Evolutionary conservation across 768 basidiomycete species (phyloP), one percentile per base, ranked within the genome.

Genomic region (Podaxis pistillaris): DNA sequence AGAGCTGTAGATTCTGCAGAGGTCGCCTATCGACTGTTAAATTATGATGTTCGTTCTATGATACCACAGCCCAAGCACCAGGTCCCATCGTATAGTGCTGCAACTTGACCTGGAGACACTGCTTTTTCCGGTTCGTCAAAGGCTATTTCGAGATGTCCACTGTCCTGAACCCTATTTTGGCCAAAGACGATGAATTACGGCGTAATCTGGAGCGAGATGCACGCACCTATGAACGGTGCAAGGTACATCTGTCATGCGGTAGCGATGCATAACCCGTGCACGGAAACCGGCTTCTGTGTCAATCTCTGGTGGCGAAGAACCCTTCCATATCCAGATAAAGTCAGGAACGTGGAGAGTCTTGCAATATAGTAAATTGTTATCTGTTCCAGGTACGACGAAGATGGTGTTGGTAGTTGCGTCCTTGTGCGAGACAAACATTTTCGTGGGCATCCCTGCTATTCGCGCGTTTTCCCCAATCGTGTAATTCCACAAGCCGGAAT

Each of bases 21-120:
- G 41, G 28, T 37, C 17, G 30, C 37, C 51, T 17, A 22, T 4
- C 19, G 36, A 24, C 37, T 55, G 30, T 54, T 64, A 56, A 56
- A 56, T 56, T 56, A 62, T 33, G 54, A 56, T 28, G 61, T 62
- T 49, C 47, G 61, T 17, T 62, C 61, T 61, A 97, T 94, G 5
- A 81, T 74, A 36, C 93, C 95, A 69, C 89, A 90, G 2, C 95
- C 95, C 33, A 96, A 78, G 73, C 93, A 95, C 87, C 89, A 89
- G 50, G 86, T 81, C 1, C 79, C 86, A 60, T 86, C 81, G 73
- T 87, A 97, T 1, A 96, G 66, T 0, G 84, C 87, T 5, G 87
- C 88, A 30, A 91, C 83, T 73, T 98, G 96, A 1, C 96, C 96
- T 0, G 87, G 83, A 0, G 92, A 81, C 15, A 94, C 86, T 5